Evolutionary conservation across 495 filamentous ascomycete genomes (phyloP), one percentile per base, ranked within the genome.

Genomic region (Echria macrotheca): DNA sequence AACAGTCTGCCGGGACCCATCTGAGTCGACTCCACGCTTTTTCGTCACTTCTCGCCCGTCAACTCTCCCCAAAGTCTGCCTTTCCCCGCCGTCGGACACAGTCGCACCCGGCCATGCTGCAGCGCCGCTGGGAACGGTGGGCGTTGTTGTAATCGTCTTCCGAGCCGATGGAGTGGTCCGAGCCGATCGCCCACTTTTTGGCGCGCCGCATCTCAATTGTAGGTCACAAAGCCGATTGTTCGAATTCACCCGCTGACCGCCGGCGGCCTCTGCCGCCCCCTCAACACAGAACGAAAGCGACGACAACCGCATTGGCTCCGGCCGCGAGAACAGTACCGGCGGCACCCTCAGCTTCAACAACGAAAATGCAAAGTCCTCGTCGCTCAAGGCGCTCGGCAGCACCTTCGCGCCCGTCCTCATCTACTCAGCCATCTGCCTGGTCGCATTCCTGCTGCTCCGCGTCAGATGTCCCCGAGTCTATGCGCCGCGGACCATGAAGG

Each of bases 371-470:
- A 37, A 59, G 14, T 56, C 62, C 6, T 38, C 52, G 3, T 67
- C 65, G 23, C 49, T 66, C 15, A 33, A 14, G 4, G 24, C 59
- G 63, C 59, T 80, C 61, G 50, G 78, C 70, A 64, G 75, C 75
- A 53, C 80, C 74, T 54, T 70, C 67, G 48, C 74, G 65, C 47
- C 81, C 67, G 47, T 72, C 38, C 4, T 75, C 71, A 18, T 68
- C 58, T 68, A 60, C 52, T 57, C 64, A 17, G 59, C 47, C 58
- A 36, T 65, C 24, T 69, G 63, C 40, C 36, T 69, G 21, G 1
- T 49, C 46, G 43, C 61, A 24, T 69, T 69, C 47, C 11, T 69
- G 28, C 8, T 44, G 12, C 41, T 57, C 21, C 64, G 67, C 22
- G 49, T 50, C n/a, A 61, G 53, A 12, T 61, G 39, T 37, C 54